A percentile compares a stretch with the other conserved stretches of the same genome.
phyloP scores from a whole-genome alignment of 2,329 filamentous ascomycete species.

The Trichophyton schoenleinii region DNA sequence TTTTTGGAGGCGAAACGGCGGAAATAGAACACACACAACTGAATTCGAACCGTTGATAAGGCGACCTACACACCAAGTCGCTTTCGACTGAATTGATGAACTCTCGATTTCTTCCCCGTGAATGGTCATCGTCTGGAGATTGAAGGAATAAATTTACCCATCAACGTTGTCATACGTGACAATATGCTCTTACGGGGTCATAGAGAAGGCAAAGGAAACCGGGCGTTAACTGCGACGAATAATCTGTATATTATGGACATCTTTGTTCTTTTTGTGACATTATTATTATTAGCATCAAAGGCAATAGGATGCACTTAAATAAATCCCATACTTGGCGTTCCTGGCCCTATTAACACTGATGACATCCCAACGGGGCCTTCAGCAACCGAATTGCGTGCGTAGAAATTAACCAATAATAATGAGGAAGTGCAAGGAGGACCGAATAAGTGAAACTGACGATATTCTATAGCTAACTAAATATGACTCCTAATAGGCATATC shows the following conservation, averaged over 20 bases:
- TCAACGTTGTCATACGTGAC: neutral
- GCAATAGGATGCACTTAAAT: neutral
- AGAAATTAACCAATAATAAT: too few species aligned
- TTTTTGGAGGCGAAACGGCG: constrained; percentile 85
- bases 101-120: neutral
- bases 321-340: neutral
- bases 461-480: neutral
- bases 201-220: neutral
- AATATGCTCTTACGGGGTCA: too few species aligned
- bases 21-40: constrained; percentile 19
- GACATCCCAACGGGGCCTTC: neutral
- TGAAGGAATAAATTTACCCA: neutral
- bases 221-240: neutral
- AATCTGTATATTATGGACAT: neutral
- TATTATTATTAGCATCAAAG: neutral
- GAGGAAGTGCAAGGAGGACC: too few species aligned
- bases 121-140: neutral
- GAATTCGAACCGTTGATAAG: neutral
- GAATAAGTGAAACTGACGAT: neutral
- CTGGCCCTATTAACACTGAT: neutral
- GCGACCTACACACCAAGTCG: neutral
- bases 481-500: neutral
- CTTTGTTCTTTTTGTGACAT: neutral
- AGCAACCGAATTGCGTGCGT: neutral
- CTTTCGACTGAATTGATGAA: neutral